Evolutionary conservation across 768 basidiomycete species (phyloP), one percentile per base, ranked within the genome.

Genomic region (Russula lepida): DNA sequence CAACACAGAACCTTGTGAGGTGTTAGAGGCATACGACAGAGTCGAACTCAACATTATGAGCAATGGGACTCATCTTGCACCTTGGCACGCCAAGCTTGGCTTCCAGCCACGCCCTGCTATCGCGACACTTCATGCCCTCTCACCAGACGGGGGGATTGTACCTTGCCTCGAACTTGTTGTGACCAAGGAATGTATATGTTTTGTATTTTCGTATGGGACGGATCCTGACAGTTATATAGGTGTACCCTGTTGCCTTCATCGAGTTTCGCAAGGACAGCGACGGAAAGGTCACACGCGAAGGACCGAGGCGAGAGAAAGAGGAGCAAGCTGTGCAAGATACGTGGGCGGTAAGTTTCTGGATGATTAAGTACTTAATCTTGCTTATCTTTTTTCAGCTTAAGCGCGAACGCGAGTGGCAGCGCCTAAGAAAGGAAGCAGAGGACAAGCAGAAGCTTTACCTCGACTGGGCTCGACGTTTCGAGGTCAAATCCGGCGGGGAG

Each of bases 51-150:
- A 81, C 23, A 72, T 99, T 19, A 78, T 80, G 4, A 93, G 91
- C 3, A 99, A 99, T 71, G 89, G 90, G 0, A 85, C 92, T 1
- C 86, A 89, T 63, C 77, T 95, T 55, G 89, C 87, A 4, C 81
- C 85, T 0, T 99, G 97, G 97, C 83, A 97, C 69, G 77, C 85
- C 1, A 90, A 86, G 66, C 79, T 99, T 6, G 97, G 97, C 7
- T 92, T 92, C 69, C 81, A 81, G 60, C 74, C 68, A 25, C 74
- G 75, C 4, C 85, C 84, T 1, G 89, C 80, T 67, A 77, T 95
- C 28, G 83, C 91, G 0, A 88, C 89, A 0, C 74, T 98, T 64
- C 80, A 84, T 59, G 90, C 88, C 68, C 72, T 99, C 53, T 85
- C 86, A 0, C 71, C 84, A 0, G 89, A 95, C 67, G 97, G 97